Percentiles rank a stretch among this genome's conserved stretches.
Evolutionary conservation across 139 green algal genomes (phyloP).

Genomic region (Chlorella sp.): DNA sequence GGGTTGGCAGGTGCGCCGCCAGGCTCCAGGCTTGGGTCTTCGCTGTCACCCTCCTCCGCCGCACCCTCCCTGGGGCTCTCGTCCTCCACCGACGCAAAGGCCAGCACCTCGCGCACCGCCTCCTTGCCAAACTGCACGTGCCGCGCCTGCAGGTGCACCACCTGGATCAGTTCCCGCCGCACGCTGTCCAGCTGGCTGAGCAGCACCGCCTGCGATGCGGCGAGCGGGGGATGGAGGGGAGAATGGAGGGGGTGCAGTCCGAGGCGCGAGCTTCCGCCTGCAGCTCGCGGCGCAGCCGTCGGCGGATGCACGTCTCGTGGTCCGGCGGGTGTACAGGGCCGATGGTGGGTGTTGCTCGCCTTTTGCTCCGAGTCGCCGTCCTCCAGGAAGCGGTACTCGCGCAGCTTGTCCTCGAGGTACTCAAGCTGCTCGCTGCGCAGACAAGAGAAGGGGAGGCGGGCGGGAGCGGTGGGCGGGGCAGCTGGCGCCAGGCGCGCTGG

Average conservation of each 20-base stretch:
- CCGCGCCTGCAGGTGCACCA: not conserved
- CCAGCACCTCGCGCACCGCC: conserved; percentile 38
- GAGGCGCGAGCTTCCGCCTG: not conserved
- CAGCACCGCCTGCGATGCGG: conserved; percentile 41
- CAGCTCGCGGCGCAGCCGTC: not conserved
- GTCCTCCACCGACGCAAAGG: conserved; percentile 21
- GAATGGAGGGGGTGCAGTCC: not conserved
- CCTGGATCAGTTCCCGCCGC: conserved; percentile 47
- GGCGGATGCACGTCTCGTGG: not conserved
- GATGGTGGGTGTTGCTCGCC: no score
- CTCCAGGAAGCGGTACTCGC: conserved; percentile 43
- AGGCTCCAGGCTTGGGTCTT: not conserved
- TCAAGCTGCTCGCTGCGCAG: conserved; percentile 58
- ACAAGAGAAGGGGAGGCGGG: not conserved
- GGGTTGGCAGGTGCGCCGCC: not conserved
- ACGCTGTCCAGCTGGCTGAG: conserved; percentile 57
- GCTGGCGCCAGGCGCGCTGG: not conserved
- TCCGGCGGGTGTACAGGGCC: not conserved
- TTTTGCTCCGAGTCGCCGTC: conserved; percentile 40
- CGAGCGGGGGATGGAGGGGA: not conserved
- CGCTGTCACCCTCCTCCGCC: not conserved
- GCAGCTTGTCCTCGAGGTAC: conserved; percentile 61
- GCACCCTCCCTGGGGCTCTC: not conserved
- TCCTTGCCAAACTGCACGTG: conserved; percentile 54
- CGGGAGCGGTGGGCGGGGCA: not conserved